Conservation (phyloP, 768 basidiomycete genomes). For the Serendipita sp. region DNA sequence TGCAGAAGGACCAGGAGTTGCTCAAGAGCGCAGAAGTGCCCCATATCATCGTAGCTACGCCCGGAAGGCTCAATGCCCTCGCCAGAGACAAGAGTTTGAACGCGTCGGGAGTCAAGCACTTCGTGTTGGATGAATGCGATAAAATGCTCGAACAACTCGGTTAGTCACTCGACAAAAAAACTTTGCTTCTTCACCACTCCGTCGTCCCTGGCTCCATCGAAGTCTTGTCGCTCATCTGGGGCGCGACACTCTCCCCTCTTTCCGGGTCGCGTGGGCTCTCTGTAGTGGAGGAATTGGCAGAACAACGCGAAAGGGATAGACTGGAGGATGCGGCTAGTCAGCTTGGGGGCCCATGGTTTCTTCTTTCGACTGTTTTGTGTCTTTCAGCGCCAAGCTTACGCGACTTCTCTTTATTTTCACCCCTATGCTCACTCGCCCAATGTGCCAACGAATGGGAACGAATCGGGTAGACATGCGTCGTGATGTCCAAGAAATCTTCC, state of each 20-base stretch:
- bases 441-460: conserved; percentile 26
- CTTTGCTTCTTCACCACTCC: conserved; percentile 40
- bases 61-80: conserved; percentile 91
- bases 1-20: conserved; percentile 82
- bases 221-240: not conserved
- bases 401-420: conserved; percentile 18
- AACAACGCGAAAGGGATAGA: not conserved
- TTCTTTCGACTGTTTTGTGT: conserved; percentile 24
- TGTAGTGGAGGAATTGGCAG: not conserved
- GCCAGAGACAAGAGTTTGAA: conserved; percentile 90
- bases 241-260: not conserved
- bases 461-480: conserved; percentile 97
- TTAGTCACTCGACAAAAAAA: conserved; percentile 51
- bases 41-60: conserved; percentile 96
- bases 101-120: conserved; percentile 95
- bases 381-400: conserved; percentile 26
- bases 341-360: conserved; percentile 16
- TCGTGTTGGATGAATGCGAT: conserved; percentile 99
- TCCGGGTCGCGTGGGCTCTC: conserved; percentile 4
- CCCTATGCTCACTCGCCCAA: conserved; percentile 16
- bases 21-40: conserved; percentile 93
- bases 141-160: conserved; percentile 99
- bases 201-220: conserved; percentile 24
- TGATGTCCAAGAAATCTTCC: conserved; percentile 99
- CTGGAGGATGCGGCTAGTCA: not conserved